These are phyloP conservation scores for Termitomyces sp. DNA, from an alignment of 768 basidiomycete genomes.

Conservation along the genomic window DNA sequence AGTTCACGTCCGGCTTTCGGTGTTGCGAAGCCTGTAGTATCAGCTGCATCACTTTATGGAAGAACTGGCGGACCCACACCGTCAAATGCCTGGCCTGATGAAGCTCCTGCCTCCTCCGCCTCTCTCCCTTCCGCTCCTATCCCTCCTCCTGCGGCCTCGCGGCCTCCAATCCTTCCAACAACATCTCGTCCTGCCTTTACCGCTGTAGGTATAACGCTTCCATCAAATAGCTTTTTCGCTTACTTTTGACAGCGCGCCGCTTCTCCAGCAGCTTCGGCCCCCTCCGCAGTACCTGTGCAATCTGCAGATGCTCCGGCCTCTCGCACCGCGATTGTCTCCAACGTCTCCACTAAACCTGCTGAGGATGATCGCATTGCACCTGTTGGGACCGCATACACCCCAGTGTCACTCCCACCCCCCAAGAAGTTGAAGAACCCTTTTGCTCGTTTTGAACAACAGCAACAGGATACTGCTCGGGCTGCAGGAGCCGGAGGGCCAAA, in stretches of 20 bases:
- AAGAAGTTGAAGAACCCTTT: constrained; percentile 88
- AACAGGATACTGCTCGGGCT: constrained; percentile 30
- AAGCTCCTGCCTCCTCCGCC: constrained; percentile 33
- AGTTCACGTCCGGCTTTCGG: constrained; percentile 48
- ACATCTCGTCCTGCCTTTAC: constrained; percentile 39
- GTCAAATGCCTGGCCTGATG: constrained; percentile 60
- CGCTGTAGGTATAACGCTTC: constrained; percentile 22
- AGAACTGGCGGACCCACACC: constrained; percentile 39
- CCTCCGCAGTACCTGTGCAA: constrained; percentile 12
- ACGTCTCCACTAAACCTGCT: constrained; percentile 58
- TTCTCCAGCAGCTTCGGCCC: constrained; percentile 5
- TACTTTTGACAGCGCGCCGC: constrained; percentile 12
- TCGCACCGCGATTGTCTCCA: constrained; percentile 35
- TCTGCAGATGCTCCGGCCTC: constrained; percentile 14
- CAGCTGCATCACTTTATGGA: constrained; percentile 42
- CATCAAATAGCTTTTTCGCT: background rate
- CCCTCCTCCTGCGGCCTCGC: constrained; percentile 40
- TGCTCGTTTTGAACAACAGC: constrained; percentile 53
- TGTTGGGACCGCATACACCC: constrained; percentile 85
- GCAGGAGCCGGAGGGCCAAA: constrained; percentile 43
- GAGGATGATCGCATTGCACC: constrained; percentile 84
- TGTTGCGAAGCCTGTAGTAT: constrained; percentile 31
- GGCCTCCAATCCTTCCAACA: constrained; percentile 45
- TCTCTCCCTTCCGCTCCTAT: constrained; percentile 29
- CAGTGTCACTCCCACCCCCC: constrained; percentile 79